Percentiles rank a stretch among this genome's conserved stretches.
Evolutionary conservation across 331 rosid species (phyloP).

Genomic region (Rosa hybrid): DNA sequence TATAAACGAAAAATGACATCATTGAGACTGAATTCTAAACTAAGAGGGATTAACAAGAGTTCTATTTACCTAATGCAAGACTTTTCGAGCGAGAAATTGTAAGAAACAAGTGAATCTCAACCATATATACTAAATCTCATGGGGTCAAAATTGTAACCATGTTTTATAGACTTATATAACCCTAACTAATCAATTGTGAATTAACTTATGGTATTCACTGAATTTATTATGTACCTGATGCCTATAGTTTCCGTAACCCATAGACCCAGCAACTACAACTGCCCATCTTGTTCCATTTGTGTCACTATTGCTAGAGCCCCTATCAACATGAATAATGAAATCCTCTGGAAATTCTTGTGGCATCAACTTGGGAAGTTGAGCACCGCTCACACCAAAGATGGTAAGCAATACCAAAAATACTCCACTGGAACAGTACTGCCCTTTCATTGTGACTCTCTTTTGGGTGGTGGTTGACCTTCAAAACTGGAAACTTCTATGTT

Average conservation of each 20-base stretch:
- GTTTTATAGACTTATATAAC: no score
- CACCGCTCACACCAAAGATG: not conserved
- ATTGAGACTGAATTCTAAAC: no score
- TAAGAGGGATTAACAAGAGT: no score
- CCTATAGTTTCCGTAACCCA: slow-evolving; percentile 48
- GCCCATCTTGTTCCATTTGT: slow-evolving; percentile 61
- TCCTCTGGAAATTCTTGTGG: slow-evolving; percentile 21
- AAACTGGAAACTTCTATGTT: not conserved
- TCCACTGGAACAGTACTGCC: not conserved
- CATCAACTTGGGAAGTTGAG: slow-evolving; percentile 7
- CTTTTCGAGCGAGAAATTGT: no score
- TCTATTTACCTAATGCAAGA: no score
- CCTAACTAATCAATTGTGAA: no score
- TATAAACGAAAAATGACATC: no score
- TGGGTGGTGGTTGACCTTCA: not conserved
- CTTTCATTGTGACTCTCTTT: slow-evolving; percentile 2
- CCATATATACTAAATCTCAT: no score
- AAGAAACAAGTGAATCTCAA: no score
- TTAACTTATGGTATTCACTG: no score
- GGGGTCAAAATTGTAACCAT: no score
- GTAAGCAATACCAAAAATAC: not conserved
- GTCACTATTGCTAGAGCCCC: not conserved
- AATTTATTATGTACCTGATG: slow-evolving; percentile 23
- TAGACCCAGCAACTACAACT: slow-evolving; percentile 59
- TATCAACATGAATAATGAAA: slow-evolving; percentile 10